phyloP scores from a whole-genome alignment of 192 early-diverging fungal genomes.

The Rhizophagus clarus region DNA sequence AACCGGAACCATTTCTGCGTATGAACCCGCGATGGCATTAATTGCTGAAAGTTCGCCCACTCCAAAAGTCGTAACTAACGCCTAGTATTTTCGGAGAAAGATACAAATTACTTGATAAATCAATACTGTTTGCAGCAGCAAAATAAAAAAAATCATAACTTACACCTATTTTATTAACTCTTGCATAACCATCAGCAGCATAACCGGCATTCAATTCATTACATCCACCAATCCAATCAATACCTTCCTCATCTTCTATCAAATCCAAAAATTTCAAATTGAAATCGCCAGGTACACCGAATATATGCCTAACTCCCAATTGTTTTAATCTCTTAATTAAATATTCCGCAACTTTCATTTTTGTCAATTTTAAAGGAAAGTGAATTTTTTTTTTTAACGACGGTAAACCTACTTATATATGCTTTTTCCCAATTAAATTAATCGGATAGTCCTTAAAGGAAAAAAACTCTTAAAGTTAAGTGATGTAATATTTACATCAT shows the following conservation, averaged over 20 bases:
- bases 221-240: slow-evolving; percentile 48
- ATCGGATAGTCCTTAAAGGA: no score
- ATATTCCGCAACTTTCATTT: slow-evolving; percentile 40
- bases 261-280: slow-evolving; percentile 43
- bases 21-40: slow-evolving; percentile 51
- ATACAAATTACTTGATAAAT: background rate
- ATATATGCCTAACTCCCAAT: slow-evolving; percentile 45
- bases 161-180: slow-evolving; percentile 43
- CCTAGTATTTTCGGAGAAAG: background rate
- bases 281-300: slow-evolving; percentile 53
- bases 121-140: background rate
- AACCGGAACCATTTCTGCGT: slow-evolving; percentile 52
- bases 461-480: no score
- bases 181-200: slow-evolving; percentile 56
- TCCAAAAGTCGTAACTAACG: slow-evolving; percentile 50
- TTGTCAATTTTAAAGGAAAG: background rate
- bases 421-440: no score
- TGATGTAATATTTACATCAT: no score
- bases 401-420: no score
- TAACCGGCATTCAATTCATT: slow-evolving; percentile 50
- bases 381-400: no score
- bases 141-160: background rate
- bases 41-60: slow-evolving; percentile 49
- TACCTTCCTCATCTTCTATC: slow-evolving; percentile 39
- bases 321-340: slow-evolving; percentile 47